Percentiles rank a stretch among this genome's conserved stretches.
Conservation (phyloP, 2,329 filamentous ascomycete genomes). For the Berkeleyomyces basicola region DNA sequence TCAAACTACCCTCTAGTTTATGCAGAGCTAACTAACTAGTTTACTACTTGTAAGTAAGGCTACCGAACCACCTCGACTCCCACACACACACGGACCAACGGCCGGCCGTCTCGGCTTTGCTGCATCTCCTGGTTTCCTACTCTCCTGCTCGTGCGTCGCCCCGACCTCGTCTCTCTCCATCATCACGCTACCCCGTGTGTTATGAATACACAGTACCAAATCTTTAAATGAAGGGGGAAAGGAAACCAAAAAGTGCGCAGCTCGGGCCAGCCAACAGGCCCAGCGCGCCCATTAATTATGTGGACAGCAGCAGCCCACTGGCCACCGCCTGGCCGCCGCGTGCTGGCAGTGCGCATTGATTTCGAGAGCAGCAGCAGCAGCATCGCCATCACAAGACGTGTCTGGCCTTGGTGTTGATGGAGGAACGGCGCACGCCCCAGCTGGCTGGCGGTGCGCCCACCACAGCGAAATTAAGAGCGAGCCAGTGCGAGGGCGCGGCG, state of each 20-base stretch:
- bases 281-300: not conserved
- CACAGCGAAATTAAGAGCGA: not conserved
- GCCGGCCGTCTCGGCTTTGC: no score
- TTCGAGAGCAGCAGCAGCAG: not conserved
- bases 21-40: no score
- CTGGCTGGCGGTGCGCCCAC: not conserved
- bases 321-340: not conserved
- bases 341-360: not conserved
- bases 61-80: no score
- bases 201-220: not conserved
- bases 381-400: not conserved
- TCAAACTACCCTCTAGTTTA: not conserved
- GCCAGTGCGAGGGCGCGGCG: not conserved
- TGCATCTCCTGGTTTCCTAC: no score
- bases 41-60: no score
- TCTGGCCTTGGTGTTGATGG: not conserved
- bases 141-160: not conserved
- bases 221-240: constrained; percentile 1
- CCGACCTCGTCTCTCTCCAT: not conserved
- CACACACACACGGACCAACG: no score
- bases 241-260: not conserved
- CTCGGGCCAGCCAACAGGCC: not conserved
- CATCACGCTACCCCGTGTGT: not conserved
- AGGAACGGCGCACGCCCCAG: not conserved
- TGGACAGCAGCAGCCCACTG: not conserved